phyloP scores from a whole-genome alignment of 768 basidiomycete species.

The Grammothele lineata region DNA sequence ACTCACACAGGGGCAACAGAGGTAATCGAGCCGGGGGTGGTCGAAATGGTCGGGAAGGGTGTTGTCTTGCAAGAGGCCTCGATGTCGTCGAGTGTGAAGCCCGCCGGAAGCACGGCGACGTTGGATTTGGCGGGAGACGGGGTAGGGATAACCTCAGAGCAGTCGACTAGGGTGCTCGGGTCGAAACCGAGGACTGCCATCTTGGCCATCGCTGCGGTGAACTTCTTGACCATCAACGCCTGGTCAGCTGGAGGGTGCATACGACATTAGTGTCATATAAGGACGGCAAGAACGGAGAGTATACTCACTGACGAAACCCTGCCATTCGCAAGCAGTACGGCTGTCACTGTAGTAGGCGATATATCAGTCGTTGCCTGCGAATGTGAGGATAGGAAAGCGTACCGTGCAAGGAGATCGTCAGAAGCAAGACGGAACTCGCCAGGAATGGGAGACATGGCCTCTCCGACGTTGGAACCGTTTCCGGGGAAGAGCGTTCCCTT shows the following conservation, averaged over 20 bases:
- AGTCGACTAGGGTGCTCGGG: slow-evolving; percentile 1
- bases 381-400: neutral
- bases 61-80: neutral
- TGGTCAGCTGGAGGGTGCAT: neutral
- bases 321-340: slow-evolving; percentile 6
- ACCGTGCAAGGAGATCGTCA: slow-evolving; percentile 3
- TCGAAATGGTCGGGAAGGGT: slow-evolving; percentile 4
- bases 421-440: slow-evolving; percentile 7
- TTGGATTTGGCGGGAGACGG: neutral
- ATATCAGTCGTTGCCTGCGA: neutral
- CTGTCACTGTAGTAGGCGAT: neutral
- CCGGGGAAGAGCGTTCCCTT: slow-evolving; percentile 4
- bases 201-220: neutral
- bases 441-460: slow-evolving; percentile 3
- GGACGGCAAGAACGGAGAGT: neutral
- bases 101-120: slow-evolving; percentile 1
- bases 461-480: neutral
- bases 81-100: slow-evolving; percentile 3
- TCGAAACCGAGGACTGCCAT: slow-evolving; percentile 3
- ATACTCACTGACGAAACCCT: slow-evolving; percentile 2
- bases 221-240: slow-evolving; percentile 1
- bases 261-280: neutral
- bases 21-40: too few species aligned
- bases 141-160: slow-evolving; percentile 7
- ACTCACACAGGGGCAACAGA: too few species aligned